Percentiles rank a stretch among this genome's conserved stretches.
Conservation (phyloP, 1,284 basidiomycete species). For the Austropuccinia psidii region DNA sequence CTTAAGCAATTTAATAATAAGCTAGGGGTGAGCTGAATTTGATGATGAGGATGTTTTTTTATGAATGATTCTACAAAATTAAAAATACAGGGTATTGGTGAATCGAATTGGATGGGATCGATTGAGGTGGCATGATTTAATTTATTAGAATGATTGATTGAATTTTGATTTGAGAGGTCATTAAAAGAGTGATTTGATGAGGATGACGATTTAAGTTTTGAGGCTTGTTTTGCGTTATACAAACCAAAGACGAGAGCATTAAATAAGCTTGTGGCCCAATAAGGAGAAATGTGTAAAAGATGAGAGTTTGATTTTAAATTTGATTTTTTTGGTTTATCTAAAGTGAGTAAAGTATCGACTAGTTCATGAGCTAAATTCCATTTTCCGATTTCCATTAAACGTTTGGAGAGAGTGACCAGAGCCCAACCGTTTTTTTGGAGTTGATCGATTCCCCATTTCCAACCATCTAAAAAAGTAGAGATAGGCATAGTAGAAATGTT, state of each 20-base stretch:
- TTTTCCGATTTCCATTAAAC: conserved; percentile 17
- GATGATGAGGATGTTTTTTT: background rate
- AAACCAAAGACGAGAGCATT: conserved; percentile 14
- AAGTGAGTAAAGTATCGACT: conserved; percentile 7
- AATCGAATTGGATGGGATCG: background rate
- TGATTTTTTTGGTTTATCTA: background rate
- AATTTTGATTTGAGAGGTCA: background rate
- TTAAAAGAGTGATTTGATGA: background rate
- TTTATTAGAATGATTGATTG: background rate
- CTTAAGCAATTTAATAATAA: conserved; percentile 31
- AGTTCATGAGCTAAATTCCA: conserved; percentile 11
- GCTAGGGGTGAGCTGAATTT: background rate
- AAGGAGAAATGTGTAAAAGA: background rate
- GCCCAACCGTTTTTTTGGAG: conserved; percentile 8
- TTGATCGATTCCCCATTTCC: background rate
- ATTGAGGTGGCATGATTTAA: no score
- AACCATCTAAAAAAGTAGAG: background rate
- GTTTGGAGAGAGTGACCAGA: conserved; percentile 11
- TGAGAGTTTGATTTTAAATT: background rate
- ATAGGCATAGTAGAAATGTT: background rate
- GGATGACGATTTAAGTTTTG: background rate
- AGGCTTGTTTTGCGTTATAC: conserved; percentile 23
- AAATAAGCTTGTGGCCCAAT: conserved; percentile 18
- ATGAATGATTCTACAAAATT: conserved; percentile 32
- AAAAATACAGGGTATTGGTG: conserved; percentile 3